phyloP scores from a whole-genome alignment of 2,329 filamentous ascomycete species.

The Chrysoporthe puriensis region DNA sequence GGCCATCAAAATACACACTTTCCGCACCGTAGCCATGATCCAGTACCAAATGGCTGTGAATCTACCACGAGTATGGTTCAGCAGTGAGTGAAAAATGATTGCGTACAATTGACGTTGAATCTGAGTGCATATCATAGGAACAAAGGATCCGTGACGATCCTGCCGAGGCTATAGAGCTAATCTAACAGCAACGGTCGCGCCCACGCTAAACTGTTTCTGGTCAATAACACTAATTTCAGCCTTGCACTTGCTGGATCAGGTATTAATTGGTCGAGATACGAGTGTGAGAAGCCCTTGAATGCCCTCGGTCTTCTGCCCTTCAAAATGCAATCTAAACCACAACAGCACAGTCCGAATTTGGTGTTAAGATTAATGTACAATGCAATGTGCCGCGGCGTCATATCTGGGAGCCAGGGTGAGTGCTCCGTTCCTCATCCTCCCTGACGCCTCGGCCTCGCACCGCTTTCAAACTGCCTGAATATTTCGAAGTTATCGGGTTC shows the following conservation, averaged over 20 bases:
- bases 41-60: too few relatives aligned
- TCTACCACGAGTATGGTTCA: not conserved
- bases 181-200: not conserved
- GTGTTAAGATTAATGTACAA: too few relatives aligned
- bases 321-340: too few relatives aligned
- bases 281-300: not conserved
- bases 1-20: conserved; percentile 49
- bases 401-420: too few relatives aligned
- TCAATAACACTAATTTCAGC: not conserved
- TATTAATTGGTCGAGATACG: not conserved
- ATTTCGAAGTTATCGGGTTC: too few relatives aligned
- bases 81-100: not conserved
- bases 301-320: too few relatives aligned
- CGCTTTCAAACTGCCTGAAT: too few relatives aligned
- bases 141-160: not conserved
- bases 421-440: too few relatives aligned
- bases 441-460: too few relatives aligned
- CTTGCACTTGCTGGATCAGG: not conserved
- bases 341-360: too few relatives aligned
- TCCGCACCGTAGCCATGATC: not conserved
- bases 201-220: not conserved
- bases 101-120: not conserved
- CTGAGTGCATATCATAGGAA: not conserved
- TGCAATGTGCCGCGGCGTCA: too few relatives aligned
- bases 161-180: not conserved